A percentile compares a stretch with the other conserved stretches of the same genome.
Evolutionary conservation across 192 early-diverging fungal species (phyloP).

Genomic region (Umbelopsis vinacea): DNA sequence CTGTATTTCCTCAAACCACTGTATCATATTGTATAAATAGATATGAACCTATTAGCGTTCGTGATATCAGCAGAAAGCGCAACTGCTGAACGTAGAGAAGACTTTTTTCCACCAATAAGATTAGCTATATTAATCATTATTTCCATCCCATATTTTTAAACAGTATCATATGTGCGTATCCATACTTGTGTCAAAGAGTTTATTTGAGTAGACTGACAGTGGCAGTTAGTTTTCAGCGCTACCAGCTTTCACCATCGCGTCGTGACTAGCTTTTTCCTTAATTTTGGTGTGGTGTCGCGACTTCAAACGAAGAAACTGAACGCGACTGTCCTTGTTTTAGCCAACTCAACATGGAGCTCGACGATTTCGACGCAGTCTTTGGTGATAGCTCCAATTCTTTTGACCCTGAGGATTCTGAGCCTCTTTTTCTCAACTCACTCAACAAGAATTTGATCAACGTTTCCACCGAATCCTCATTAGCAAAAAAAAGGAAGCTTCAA

Average conservation of each 20-base stretch:
- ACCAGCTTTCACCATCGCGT: background rate
- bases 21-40: slow-evolving; percentile 24
- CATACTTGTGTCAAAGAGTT: too few species aligned
- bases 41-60: background rate
- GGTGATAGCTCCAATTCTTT: background rate
- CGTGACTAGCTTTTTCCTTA: background rate
- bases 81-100: background rate
- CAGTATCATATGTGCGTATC: too few species aligned
- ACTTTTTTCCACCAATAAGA: background rate
- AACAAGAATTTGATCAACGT: slow-evolving; percentile 2
- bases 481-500: slow-evolving; percentile 4
- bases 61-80: background rate
- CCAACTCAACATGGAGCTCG: background rate
- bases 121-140: too few species aligned
- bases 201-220: too few species aligned
- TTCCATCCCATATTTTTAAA: too few species aligned
- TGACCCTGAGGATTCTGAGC: background rate
- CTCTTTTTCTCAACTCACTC: background rate
- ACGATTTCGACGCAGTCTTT: slow-evolving; percentile 2
- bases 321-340: background rate
- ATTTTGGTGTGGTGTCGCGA: background rate
- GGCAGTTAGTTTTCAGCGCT: too few species aligned
- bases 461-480: background rate
- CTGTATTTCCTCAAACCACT: slow-evolving; percentile 5
- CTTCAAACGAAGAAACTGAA: background rate